These are phyloP conservation scores for Cutaneotrichosporon sp. DNA, from an alignment of 1,284 basidiomycete genomes.

Conservation along the genomic window DNA sequence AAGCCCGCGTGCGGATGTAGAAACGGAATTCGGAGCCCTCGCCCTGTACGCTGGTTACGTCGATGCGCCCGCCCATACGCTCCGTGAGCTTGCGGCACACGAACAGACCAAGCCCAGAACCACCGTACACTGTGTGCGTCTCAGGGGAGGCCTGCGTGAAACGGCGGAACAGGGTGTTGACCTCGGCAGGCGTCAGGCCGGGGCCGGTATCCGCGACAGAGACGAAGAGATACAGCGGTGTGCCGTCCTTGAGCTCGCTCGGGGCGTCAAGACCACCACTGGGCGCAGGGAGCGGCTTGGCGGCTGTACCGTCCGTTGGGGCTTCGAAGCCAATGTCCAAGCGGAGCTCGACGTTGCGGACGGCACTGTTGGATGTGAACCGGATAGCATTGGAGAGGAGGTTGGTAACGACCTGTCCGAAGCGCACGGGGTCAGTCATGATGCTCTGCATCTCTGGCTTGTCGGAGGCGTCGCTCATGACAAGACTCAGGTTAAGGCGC, in stretches of 20 bases:
- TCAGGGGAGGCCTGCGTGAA: constrained; percentile 29
- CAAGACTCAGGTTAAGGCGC: constrained; percentile 23
- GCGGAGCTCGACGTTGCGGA: constrained; percentile 7
- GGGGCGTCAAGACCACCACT: neutral
- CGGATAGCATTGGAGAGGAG: constrained; percentile 28
- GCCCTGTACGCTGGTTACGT: constrained; percentile 22
- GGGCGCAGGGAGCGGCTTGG: constrained; percentile 11
- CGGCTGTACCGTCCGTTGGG: constrained; percentile 17
- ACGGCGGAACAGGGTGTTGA: constrained; percentile 25
- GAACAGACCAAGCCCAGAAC: constrained; percentile 31
- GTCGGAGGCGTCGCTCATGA: constrained; percentile 5
- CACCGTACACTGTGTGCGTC: constrained; percentile 31
- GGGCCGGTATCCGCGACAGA: constrained; percentile 27
- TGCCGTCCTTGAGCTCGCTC: neutral
- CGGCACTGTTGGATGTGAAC: constrained; percentile 17
- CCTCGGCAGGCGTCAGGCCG: constrained; percentile 24
- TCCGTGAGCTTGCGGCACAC: constrained; percentile 28
- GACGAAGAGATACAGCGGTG: constrained; percentile 19
- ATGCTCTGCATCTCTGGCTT: constrained; percentile 9
- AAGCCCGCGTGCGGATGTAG: constrained; percentile 21
- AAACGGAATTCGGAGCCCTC: constrained; percentile 48
- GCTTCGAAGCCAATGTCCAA: constrained; percentile 21
- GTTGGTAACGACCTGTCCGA: constrained; percentile 32
- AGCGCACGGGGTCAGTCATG: constrained; percentile 27
- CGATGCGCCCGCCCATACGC: constrained; percentile 30